phyloP scores from a whole-genome alignment of 2,329 filamentous ascomycete genomes.

The Calonectria crousiana region DNA sequence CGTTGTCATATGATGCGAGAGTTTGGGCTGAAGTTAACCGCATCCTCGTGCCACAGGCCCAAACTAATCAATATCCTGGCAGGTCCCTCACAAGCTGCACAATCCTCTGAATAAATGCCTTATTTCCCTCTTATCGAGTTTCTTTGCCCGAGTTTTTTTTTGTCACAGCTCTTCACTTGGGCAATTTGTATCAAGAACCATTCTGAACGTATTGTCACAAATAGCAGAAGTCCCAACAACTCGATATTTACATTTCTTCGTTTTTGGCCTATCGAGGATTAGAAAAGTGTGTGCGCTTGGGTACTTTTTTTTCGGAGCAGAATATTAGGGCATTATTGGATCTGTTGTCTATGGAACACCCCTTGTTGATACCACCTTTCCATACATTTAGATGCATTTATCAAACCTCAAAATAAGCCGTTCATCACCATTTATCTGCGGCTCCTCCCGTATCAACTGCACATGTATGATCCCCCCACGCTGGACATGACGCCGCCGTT shows the following conservation, averaged over 20 bases:
- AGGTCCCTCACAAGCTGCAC: constrained; percentile 49
- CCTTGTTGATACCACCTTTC: constrained; percentile 34
- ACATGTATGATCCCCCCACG: constrained; percentile 48
- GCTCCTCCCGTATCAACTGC: constrained; percentile 48
- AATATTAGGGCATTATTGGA: constrained; percentile 25
- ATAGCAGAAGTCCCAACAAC: neutral
- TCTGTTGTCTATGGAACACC: constrained; percentile 21
- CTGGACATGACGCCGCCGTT: constrained; percentile 2
- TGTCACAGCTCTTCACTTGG: constrained; percentile 21
- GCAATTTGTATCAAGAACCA: constrained; percentile 8
- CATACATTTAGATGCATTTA: constrained; percentile 32
- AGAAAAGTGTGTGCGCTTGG: constrained; percentile 16
- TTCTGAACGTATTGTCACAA: neutral
- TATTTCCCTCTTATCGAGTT: constrained; percentile 30
- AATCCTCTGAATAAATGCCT: constrained; percentile 45
- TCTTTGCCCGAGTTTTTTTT: constrained; percentile 31
- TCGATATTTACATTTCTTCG: constrained; percentile 5
- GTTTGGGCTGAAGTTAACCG: constrained; percentile 35
- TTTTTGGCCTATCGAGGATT: constrained; percentile 5
- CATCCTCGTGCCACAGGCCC: constrained; percentile 38
- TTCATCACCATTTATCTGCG: constrained; percentile 29
- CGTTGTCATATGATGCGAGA: constrained; percentile 25
- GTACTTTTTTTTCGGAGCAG: constrained; percentile 20
- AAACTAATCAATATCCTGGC: constrained; percentile 41
- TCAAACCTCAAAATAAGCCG: constrained; percentile 6